Percentiles rank a stretch among this genome's conserved stretches.
Conservation (phyloP, 1,284 basidiomycete species). For the Agroathelia rolfsii region DNA sequence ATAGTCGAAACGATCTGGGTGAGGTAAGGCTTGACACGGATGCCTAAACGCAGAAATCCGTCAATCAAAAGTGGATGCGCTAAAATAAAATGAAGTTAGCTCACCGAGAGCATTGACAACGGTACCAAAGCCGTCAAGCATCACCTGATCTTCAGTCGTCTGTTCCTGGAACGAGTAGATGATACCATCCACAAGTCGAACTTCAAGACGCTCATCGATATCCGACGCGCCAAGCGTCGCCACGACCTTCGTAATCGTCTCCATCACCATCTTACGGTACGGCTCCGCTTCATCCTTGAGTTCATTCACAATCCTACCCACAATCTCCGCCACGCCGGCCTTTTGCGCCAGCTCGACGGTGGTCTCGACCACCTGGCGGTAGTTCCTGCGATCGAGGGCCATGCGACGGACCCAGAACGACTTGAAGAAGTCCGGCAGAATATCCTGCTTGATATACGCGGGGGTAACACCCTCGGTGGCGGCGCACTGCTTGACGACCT, state of each 20-base stretch:
- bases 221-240: constrained; percentile 90
- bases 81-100: too few species aligned
- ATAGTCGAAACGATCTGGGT: constrained; percentile 99
- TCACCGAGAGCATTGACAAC: constrained; percentile 94
- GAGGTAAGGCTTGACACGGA: constrained; percentile 97
- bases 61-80: too few species aligned
- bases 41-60: too few species aligned
- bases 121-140: constrained; percentile 97
- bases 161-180: constrained; percentile 99
- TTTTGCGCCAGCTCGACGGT: constrained; percentile 98
- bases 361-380: constrained; percentile 95
- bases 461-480: constrained; percentile 95
- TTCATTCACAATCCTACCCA: constrained; percentile 91
- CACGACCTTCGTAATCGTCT: constrained; percentile 97
- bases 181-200: constrained; percentile 93
- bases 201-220: constrained; percentile 92
- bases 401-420: constrained; percentile 97
- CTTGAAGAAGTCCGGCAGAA: constrained; percentile 99
- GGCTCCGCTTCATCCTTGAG: constrained; percentile 96
- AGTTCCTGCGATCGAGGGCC: constrained; percentile 95
- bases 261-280: constrained; percentile 99
- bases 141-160: constrained; percentile 96
- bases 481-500: constrained; percentile 98
- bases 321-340: constrained; percentile 91
- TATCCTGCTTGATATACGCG: constrained; percentile 91